Evolutionary conservation across 192 early-diverging fungal genomes (phyloP), one percentile per base, ranked within the genome.

Genomic region (Coemansia sp.): DNA sequence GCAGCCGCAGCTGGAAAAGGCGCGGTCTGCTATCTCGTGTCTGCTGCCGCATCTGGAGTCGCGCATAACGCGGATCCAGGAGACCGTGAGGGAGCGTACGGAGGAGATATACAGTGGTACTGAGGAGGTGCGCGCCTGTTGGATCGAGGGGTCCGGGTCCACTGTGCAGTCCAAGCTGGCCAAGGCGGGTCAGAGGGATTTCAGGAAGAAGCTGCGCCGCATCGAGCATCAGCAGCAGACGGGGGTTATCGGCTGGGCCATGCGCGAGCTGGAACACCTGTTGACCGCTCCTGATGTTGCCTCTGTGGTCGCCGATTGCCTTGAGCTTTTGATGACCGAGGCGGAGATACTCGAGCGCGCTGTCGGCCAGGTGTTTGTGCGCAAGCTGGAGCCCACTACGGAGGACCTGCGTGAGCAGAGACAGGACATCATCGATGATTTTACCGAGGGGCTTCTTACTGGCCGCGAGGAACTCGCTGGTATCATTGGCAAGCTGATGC

Each of bases 251-350:
- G 71, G 84, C 29, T 82, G 75, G 71, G 83, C 84, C 25, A 82
- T 82, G 65, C 82, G 76, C 35, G 85, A 81, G 74, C 83, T 81
- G 1, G 78, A 85, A 36, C 84, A 77, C 23, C 42, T 86, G 57
- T 81, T 89, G 63, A 77, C 85, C 1, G 78, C 80, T 16, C 64
- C 78, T 0, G 85, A 86, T 32, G 78, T 89, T 19, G 85, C 84
- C 0, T 68, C 62, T 9, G 77, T 89, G 30, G 82, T 76, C 9
- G 66, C 85, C 2, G 83, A 83, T 46, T 87, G 84, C 36, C 66
- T 90, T n/a, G 87, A 84, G 28, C 78, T 87, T 29, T 61, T 91
- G 60, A 86, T 90, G 82, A 84, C 85, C 28, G 90, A 91, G 74
- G 90, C 86, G 4, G 88, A 91, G 70, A 82, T 86, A 19, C 66